Conservation (phyloP, 2,329 filamentous ascomycete genomes). For the Diplodia sapinea region DNA sequence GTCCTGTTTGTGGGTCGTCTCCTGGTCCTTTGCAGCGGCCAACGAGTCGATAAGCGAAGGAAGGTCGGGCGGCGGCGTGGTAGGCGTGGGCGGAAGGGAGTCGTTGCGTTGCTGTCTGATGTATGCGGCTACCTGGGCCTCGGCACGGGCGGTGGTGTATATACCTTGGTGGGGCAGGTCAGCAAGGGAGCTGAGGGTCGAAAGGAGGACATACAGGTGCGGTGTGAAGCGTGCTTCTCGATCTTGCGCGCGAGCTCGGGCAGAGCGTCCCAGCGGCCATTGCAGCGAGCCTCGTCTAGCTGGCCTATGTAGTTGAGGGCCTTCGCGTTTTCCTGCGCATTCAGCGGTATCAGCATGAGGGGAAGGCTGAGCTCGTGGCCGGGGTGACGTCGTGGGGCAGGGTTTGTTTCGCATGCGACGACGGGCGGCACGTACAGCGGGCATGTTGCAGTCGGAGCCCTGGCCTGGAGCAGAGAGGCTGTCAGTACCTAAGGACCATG, state of each 20-base stretch:
- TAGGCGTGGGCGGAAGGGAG: constrained; percentile 46
- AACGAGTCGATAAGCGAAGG: constrained; percentile 32
- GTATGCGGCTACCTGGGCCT: constrained; percentile 54
- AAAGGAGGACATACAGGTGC: constrained; percentile 70
- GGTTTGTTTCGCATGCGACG: constrained; percentile 11
- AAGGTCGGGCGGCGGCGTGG: constrained; percentile 16
- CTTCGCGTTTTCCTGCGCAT: constrained; percentile 69
- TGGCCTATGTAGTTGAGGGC: constrained; percentile 79
- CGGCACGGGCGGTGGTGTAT: constrained; percentile 54
- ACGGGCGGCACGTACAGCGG: constrained; percentile 20
- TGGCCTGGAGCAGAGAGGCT: constrained; percentile 9
- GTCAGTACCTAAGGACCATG: constrained; percentile 14
- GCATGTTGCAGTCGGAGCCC: constrained; percentile 23
- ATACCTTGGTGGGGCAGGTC: constrained; percentile 45
- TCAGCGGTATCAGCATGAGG: constrained; percentile 15
- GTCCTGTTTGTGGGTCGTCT: constrained; percentile 57
- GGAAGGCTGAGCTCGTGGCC: constrained; percentile 15
- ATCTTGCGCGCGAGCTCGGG: constrained; percentile 92
- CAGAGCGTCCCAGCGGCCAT: constrained; percentile 84
- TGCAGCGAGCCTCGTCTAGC: constrained; percentile 85
- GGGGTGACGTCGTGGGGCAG: constrained; percentile 31
- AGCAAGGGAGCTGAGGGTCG: constrained; percentile 24
- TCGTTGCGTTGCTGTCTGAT: constrained; percentile 50
- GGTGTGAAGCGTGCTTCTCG: constrained; percentile 86
- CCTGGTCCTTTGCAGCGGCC: constrained; percentile 38